Conservation (phyloP, 2,329 filamentous ascomycete genomes). For the Pseudogymnoascus sp. region DNA sequence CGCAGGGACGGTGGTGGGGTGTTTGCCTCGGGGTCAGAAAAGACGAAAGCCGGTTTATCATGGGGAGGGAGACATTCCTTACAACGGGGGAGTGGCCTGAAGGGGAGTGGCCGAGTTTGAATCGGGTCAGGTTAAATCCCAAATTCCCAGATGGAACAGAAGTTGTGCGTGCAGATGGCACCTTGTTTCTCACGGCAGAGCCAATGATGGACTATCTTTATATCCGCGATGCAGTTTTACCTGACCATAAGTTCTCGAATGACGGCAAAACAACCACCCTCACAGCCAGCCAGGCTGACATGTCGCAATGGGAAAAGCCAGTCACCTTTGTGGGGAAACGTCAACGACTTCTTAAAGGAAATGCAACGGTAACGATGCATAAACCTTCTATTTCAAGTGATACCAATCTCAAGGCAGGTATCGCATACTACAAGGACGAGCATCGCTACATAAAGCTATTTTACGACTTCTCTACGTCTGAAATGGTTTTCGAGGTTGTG, state of each 20-base stretch:
- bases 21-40: slow-evolving; percentile 16
- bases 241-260: slow-evolving; percentile 18
- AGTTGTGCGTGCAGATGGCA: not conserved
- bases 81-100: slow-evolving; percentile 25
- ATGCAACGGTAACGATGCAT: slow-evolving; percentile 13
- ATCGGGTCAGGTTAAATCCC: slow-evolving; percentile 12
- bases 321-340: slow-evolving; percentile 26
- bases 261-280: slow-evolving; percentile 16
- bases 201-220: slow-evolving; percentile 20
- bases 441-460: slow-evolving; percentile 20
- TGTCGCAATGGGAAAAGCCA: slow-evolving; percentile 17
- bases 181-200: not conserved
- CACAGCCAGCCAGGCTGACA: slow-evolving; percentile 16
- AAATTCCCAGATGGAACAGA: not conserved
- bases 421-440: slow-evolving; percentile 24
- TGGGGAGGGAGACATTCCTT: slow-evolving; percentile 31
- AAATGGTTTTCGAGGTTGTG: slow-evolving; percentile 16
- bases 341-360: slow-evolving; percentile 20
- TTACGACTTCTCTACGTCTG: slow-evolving; percentile 16
- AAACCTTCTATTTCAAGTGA: not conserved
- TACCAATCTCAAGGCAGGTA: slow-evolving; percentile 16
- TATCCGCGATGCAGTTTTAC: slow-evolving; percentile 24
- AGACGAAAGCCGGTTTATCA: slow-evolving; percentile 20
- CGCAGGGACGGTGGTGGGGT: slow-evolving; percentile 18
- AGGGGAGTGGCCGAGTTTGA: slow-evolving; percentile 21